phyloP scores from a whole-genome alignment of 495 filamentous ascomycete genomes.

The Achaetomiella virescens region DNA sequence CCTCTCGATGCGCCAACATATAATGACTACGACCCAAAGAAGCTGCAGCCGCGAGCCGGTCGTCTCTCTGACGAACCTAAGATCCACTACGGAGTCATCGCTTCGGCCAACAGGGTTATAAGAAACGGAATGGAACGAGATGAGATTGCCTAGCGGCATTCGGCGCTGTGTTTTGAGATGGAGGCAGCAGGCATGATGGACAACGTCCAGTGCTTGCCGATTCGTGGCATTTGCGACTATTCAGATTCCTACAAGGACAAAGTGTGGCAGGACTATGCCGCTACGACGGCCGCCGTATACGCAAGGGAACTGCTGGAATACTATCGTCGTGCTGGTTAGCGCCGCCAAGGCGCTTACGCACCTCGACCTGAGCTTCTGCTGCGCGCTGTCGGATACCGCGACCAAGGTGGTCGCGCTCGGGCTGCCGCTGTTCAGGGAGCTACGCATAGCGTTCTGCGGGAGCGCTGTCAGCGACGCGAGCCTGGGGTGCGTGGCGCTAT shows the following conservation, averaged over 20 bases:
- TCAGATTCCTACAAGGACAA: constrained; percentile 37
- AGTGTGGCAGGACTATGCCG: constrained; percentile 33
- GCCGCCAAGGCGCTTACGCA: constrained; percentile 83
- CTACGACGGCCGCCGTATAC: constrained; percentile 30
- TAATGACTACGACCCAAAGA: constrained; percentile 5
- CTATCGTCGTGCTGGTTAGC: constrained; percentile 85
- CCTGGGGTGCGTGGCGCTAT: constrained; percentile 79
- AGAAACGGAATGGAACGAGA: constrained; percentile 30
- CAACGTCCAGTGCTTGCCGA: constrained; percentile 24
- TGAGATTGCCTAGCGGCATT: constrained; percentile 16
- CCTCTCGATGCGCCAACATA: constrained; percentile 3
- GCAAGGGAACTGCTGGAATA: constrained; percentile 20
- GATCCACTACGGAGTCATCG: constrained; percentile 37
- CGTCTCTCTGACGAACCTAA: constrained; percentile 11
- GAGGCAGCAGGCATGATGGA: constrained; percentile 20
- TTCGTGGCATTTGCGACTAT: constrained; percentile 39
- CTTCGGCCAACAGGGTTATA: constrained; percentile 37
- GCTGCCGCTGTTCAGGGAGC: constrained; percentile 66
- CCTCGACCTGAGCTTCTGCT: constrained; percentile 94
- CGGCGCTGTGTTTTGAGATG: constrained; percentile 29
- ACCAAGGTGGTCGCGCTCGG: constrained; percentile 93
- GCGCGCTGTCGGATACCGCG: constrained; percentile 91
- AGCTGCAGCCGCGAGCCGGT: constrained; percentile 3
- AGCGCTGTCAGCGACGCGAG: constrained; percentile 86
- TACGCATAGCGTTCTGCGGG: constrained; percentile 93